A percentile compares a stretch with the other conserved stretches of the same genome.
These are phyloP conservation scores for Geosmithia morbida DNA, from an alignment of 2,329 filamentous ascomycete genomes.

Conservation along the genomic window DNA sequence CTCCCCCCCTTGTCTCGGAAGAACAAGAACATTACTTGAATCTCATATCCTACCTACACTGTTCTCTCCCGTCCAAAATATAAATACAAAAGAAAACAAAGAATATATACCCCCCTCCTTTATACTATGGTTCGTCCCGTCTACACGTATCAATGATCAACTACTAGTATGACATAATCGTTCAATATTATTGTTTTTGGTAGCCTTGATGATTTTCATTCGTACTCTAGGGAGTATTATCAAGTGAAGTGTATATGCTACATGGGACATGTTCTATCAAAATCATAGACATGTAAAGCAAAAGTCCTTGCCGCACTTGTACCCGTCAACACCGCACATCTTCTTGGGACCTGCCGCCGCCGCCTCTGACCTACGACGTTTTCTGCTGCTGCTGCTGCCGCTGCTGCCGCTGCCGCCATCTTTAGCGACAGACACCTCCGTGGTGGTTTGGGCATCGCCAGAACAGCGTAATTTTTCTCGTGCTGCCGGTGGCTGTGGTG, in stretches of 20 bases:
- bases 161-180: too few relatives aligned
- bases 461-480: conserved; percentile 7
- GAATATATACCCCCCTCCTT: background rate
- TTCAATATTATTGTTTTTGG: too few relatives aligned
- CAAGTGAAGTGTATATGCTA: too few relatives aligned
- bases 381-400: conserved; percentile 7
- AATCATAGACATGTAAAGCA: conserved; percentile 39
- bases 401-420: conserved; percentile 12
- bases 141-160: too few relatives aligned
- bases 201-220: too few relatives aligned
- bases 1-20: too few relatives aligned
- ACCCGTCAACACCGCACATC: conserved; percentile 40
- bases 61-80: background rate
- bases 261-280: too few relatives aligned
- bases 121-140: background rate
- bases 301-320: conserved; percentile 40
- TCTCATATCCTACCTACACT: too few relatives aligned
- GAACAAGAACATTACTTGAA: too few relatives aligned
- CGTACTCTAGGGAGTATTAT: too few relatives aligned
- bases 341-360: conserved; percentile 22
- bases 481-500: too few relatives aligned
- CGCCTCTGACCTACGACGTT: background rate
- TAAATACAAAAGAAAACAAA: background rate
- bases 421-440: conserved; percentile 6
- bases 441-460: background rate